These are phyloP conservation scores for Tylopilus sp. DNA, from an alignment of 1,284 basidiomycete species.

Conservation along the genomic window DNA sequence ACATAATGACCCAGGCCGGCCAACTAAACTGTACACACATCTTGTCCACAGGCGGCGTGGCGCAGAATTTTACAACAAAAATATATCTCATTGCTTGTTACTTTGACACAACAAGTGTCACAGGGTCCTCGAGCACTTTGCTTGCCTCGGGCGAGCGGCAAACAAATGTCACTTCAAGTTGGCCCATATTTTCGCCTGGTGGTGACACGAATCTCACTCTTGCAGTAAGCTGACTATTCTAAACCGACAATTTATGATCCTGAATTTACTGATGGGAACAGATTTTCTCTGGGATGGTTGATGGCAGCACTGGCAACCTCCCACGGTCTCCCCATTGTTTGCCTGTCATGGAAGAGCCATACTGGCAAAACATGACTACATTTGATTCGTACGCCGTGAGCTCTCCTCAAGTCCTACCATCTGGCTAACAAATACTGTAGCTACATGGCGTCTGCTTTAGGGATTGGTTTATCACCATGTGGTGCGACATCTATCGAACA, in stretches of 20 bases:
- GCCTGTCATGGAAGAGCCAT: not conserved
- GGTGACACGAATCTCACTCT: not conserved
- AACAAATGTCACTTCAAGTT: not conserved
- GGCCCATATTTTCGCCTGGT: not conserved
- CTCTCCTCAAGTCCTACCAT: too few species aligned
- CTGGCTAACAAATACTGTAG: not conserved
- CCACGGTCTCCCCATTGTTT: not conserved
- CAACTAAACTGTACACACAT: not conserved
- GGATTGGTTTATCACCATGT: not conserved
- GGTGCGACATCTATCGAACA: not conserved
- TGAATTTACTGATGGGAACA: not conserved
- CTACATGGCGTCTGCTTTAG: slow-evolving; percentile 1
- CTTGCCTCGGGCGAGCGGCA: not conserved
- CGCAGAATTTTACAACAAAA: not conserved
- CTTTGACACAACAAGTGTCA: not conserved
- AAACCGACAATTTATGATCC: not conserved
- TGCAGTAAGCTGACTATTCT: not conserved
- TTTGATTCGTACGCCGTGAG: not conserved
- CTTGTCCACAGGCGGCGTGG: not conserved
- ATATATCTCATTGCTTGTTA: not conserved
- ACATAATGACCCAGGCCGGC: not conserved
- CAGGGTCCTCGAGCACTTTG: not conserved
- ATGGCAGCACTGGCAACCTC: not conserved
- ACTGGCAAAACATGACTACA: not conserved
- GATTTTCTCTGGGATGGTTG: not conserved